Conservation (phyloP, 176 grass and related monocot genomes). For the Aegilops sharonensis region DNA sequence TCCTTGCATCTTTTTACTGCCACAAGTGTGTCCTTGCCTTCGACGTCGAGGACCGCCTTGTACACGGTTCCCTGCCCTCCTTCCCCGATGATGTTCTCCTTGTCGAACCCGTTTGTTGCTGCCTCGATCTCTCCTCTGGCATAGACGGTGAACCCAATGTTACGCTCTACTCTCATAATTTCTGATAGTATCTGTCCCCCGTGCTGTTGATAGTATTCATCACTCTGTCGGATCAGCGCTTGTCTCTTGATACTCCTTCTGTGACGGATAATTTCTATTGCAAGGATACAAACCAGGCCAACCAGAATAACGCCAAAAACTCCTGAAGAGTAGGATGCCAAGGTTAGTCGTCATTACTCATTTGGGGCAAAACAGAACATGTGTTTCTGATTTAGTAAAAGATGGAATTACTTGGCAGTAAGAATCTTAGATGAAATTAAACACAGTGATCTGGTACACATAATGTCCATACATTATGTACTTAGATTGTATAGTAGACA, state of each 20-base stretch:
- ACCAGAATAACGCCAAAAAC: not conserved
- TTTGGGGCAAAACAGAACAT: not conserved
- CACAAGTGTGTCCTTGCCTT: not conserved
- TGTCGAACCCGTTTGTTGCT: constrained; percentile 37
- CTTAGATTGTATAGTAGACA: not conserved
- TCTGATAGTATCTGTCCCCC: not conserved
- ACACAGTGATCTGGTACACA: too few species aligned
- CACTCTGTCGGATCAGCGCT: not conserved
- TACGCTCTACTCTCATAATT: not conserved
- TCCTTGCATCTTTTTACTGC: constrained; percentile 39
- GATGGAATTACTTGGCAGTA: not conserved
- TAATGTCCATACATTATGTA: too few species aligned
- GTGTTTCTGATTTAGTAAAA: not conserved
- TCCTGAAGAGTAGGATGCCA: not conserved
- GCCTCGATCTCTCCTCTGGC: constrained; percentile 1
- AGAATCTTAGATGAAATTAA: too few species aligned
- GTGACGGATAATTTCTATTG: not conserved
- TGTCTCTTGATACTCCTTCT: not conserved
- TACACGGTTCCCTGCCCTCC: constrained; percentile 46
- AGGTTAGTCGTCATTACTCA: not conserved
- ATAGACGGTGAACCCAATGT: constrained; percentile 21
- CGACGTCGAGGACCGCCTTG: constrained; percentile 15
- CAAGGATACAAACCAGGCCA: not conserved
- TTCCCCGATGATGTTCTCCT: constrained; percentile 25
- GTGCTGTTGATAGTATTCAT: not conserved